Percentiles rank a stretch among this genome's conserved stretches.
These are phyloP conservation scores for Fusarium sp. DNA, from an alignment of 2,329 filamentous ascomycete genomes.

Conservation along the genomic window DNA sequence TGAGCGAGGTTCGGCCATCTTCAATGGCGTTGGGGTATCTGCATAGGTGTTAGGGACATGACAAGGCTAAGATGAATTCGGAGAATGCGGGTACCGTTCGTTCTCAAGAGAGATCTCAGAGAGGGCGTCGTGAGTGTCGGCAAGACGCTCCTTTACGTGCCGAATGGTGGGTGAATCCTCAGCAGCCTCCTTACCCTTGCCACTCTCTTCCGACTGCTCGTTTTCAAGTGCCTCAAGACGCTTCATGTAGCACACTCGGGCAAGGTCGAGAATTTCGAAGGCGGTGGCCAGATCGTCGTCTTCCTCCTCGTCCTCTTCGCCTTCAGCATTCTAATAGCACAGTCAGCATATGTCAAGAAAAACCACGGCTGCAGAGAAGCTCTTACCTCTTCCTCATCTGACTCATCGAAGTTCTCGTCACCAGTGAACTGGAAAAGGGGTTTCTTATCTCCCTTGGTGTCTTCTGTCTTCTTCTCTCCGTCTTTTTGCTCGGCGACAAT, in stretches of 20 bases:
- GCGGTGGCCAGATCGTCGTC: slow-evolving; percentile 82
- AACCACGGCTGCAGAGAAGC: neutral
- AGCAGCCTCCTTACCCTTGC: slow-evolving; percentile 59
- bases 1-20: slow-evolving; percentile 82
- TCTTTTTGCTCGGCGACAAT: slow-evolving; percentile 60
- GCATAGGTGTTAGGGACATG: slow-evolving; percentile 22
- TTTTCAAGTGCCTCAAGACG: slow-evolving; percentile 59
- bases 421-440: slow-evolving; percentile 92
- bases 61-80: neutral
- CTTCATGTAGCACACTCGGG: slow-evolving; percentile 74
- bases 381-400: slow-evolving; percentile 75
- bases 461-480: slow-evolving; percentile 55
- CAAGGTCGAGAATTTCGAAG: slow-evolving; percentile 86
- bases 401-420: slow-evolving; percentile 92
- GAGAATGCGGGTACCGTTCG: slow-evolving; percentile 70
- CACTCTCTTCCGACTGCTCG: slow-evolving; percentile 51
- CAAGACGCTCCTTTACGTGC: slow-evolving; percentile 85
- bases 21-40: slow-evolving; percentile 87
- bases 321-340: slow-evolving; percentile 51
- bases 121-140: slow-evolving; percentile 93
- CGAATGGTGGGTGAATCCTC: slow-evolving; percentile 58
- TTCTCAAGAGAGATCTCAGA: slow-evolving; percentile 98
- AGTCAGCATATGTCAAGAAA: slow-evolving; percentile 20
- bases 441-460: slow-evolving; percentile 68
- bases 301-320: slow-evolving; percentile 67